Conservation (phyloP, 441 rosid species). For the Bocquillonia castaneifolia region DNA sequence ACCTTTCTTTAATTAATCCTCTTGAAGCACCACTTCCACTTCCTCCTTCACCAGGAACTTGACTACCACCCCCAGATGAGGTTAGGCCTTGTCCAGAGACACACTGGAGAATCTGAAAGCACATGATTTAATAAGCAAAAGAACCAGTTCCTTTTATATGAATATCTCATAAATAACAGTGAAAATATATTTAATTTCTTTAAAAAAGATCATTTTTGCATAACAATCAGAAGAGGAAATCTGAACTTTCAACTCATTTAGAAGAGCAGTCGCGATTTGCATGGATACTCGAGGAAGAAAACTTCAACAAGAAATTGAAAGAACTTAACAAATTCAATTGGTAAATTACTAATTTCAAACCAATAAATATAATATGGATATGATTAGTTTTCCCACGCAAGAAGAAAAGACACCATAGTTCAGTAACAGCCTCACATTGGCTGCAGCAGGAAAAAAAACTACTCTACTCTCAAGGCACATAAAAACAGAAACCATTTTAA, state of each 20-base stretch:
- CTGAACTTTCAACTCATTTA: not conserved
- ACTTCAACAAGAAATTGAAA: not conserved
- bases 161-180: not conserved
- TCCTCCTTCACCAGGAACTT: constrained; percentile 65
- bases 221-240: too few relatives aligned
- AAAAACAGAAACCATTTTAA: not conserved
- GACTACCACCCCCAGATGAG: constrained; percentile 85
- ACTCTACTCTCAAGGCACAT: not conserved
- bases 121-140: constrained; percentile 3
- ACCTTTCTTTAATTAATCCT: constrained; percentile 87
- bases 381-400: not conserved
- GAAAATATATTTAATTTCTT: not conserved
- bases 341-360: not conserved
- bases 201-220: not conserved
- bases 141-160: not conserved
- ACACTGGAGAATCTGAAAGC: constrained; percentile 63
- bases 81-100: constrained; percentile 83
- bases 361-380: not conserved
- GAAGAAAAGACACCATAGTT: not conserved
- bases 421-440: not conserved
- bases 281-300: not conserved
- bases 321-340: not conserved
- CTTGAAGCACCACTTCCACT: constrained; percentile 91
- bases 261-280: too few relatives aligned
- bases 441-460: not conserved